A percentile compares a stretch with the other conserved stretches of the same genome.
phyloP scores from a whole-genome alignment of 345 rosid genomes.

The Populus pruinosa region DNA sequence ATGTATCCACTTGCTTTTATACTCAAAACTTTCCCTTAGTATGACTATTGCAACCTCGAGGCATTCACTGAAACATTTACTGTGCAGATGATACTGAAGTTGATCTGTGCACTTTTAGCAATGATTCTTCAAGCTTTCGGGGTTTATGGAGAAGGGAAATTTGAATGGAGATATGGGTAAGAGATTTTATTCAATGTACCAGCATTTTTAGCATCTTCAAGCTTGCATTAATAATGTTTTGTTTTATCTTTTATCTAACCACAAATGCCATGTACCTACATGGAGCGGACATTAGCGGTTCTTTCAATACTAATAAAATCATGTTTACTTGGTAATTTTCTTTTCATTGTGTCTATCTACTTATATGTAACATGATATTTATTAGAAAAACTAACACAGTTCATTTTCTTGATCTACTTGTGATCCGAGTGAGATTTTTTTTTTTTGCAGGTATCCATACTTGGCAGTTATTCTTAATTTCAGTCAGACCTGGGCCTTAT shows the following conservation, averaged over 20 bases:
- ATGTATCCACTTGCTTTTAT: slow-evolving; percentile 50
- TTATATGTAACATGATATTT: neutral
- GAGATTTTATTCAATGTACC: slow-evolving; percentile 13
- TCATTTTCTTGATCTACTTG: slow-evolving; percentile 1
- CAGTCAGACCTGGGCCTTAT: slow-evolving; percentile 96
- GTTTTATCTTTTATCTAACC: neutral
- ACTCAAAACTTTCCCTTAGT: slow-evolving; percentile 1
- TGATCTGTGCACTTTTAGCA: slow-evolving; percentile 90
- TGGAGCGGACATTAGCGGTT: neutral
- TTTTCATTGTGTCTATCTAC: neutral
- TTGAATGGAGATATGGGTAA: slow-evolving; percentile 94
- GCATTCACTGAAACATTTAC: slow-evolving; percentile 12
- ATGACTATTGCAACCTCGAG: slow-evolving; percentile 1
- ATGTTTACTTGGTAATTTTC: neutral
- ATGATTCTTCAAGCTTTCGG: slow-evolving; percentile 92
- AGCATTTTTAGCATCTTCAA: slow-evolving; percentile 4
- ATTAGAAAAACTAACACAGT: neutral
- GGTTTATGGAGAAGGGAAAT: slow-evolving; percentile 97
- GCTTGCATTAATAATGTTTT: neutral
- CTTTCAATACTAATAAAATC: neutral
- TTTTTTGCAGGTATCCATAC: slow-evolving; percentile 77
- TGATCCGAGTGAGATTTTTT: slow-evolving; percentile 5
- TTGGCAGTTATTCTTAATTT: slow-evolving; percentile 94
- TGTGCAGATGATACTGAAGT: slow-evolving; percentile 84
- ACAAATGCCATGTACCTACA: neutral